Base-by-base conservation (phyloP, 805 yeast genomes). In the Candida bentonensis region DNA sequence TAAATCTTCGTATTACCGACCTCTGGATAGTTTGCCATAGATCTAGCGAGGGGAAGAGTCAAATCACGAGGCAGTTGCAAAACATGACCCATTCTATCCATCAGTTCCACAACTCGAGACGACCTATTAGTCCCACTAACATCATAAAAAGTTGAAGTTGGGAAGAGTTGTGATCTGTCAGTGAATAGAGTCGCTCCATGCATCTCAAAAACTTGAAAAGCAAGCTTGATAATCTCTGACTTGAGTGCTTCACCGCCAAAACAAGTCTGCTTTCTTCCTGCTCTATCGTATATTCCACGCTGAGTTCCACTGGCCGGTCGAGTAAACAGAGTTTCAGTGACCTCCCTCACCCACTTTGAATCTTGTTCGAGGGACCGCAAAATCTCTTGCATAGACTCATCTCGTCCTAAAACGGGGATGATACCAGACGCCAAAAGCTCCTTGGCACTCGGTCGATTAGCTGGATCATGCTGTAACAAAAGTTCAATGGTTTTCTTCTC, bases 321-420 rank as follows among this genome's bases (percentile, higher is more conserved):
- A 15, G 82, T 70, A 60, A 92, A 92, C 27, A 92, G 64, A 0
- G 92, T 82, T 44, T 81, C 82, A 55, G 96, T 73, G 0, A 92
- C 95, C 59, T 87, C 94, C 50, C 79, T 84, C 51, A 88, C 92
- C 94, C 96, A 87, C 1, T 95, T 88, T 0, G 96, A 84, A 0
- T 92, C 78, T 0, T 95, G 89, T 58, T 87, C 88, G 0, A 92
- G 63, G 23, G 87, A 83, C 51, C 79, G 77, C 50, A 92, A 66
- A 0, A 95, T 96, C 55, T 87, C 95, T 55, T 84, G 82, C 47
- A 92, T 82, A 9, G 86, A 73, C 55, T 83, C 84, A 56, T 92
- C 96, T 54, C 87, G 94, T 50, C 86, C 89, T 46, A 84, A 86
- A 0, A 85, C 83, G 0, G 96, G 95, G 21, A 92, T 65, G 59